Base-by-base conservation (phyloP, 2,329 filamentous ascomycete species). In the Scedosporium minutisporum region DNA sequence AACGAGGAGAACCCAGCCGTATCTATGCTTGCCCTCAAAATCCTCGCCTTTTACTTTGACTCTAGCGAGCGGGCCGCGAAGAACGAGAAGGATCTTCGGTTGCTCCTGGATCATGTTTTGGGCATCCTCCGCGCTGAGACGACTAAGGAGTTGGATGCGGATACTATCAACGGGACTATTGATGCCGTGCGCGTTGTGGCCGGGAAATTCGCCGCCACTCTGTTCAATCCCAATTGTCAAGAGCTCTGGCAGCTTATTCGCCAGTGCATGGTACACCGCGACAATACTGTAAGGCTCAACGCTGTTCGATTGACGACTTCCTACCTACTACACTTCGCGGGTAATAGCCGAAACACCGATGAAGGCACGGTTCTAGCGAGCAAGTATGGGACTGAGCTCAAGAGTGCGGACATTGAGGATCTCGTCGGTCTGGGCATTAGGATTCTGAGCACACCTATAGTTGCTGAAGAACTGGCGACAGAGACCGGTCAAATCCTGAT, bases 21-120 rank as follows among this genome's bases (percentile, higher is more conserved):
- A 27, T 80, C 87, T 59, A 85, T 86, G 64, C 83, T 93, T 23
- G 90, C 88, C 1, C 79, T 97, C 61, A 89, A 95, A 71, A 85
- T 89, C 33, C 96, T 93, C 77, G 83, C 86, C 1, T 85, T 95
- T 60, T 96, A 93, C 73, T 89, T 96, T 63, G 89, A 95, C 64
- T 83, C 83, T 0, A 82, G 82, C 41, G 84, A 85, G 44, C 77
- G 82, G 3, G 78, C 77, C 2, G 71, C 79, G 7, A 85, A 84
- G 64, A 86, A 86, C 64, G 81, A 83, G 64, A 88, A 88, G 68
- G 89, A 96, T 69, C 77, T 90, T 10, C 78, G 80, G 10, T 81
- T 86, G 42, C 79, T 93, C 61, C 77, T 87, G 14, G 79, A 75
- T 66, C 83, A 77, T 63, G 78, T 84, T 7, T 71, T 82, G 6